Percentiles rank a stretch among this genome's conserved stretches.
Evolutionary conservation across 169 alveolate species (phyloP).

Genomic region (Babesia divergens): DNA sequence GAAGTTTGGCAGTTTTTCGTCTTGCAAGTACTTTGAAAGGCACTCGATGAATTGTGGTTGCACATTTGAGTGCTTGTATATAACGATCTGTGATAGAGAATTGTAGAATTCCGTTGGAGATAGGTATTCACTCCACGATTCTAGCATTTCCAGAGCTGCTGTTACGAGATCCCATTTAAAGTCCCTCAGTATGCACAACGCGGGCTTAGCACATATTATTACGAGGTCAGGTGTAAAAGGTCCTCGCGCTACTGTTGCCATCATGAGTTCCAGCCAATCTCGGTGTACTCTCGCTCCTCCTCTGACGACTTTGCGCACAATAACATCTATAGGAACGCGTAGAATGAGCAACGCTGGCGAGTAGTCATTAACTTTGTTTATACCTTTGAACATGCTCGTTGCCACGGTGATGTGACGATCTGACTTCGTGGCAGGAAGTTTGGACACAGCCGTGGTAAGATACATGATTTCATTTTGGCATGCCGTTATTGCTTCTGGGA

Average conservation of each 20-base stretch:
- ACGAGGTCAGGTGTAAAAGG: constrained; percentile 23
- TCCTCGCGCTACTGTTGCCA: constrained; percentile 20
- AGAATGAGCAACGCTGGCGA: background rate
- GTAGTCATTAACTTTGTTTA: background rate
- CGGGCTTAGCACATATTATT: constrained; percentile 13
- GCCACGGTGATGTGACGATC: constrained; percentile 22
- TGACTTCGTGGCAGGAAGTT: constrained; percentile 2
- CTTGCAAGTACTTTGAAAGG: constrained; percentile 23
- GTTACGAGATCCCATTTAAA: constrained; percentile 31
- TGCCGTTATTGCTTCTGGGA: constrained; percentile 6
- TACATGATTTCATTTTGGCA: background rate
- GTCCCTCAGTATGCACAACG: constrained; percentile 23
- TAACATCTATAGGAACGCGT: background rate
- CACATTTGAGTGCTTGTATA: constrained; percentile 5
- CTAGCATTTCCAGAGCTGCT: constrained; percentile 24
- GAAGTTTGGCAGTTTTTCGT: constrained; percentile 10
- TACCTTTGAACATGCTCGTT: constrained; percentile 9
- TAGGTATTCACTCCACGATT: constrained; percentile 11
- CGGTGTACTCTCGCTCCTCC: constrained; percentile 16
- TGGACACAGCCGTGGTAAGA: constrained; percentile 16
- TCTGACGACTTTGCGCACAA: constrained; percentile 11
- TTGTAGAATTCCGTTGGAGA: constrained; percentile 15
- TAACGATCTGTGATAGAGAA: background rate
- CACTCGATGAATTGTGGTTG: constrained; percentile 26
- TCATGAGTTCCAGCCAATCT: constrained; percentile 35